Percentiles rank a stretch among this genome's conserved stretches.
These are phyloP conservation scores for Debaryomyces maramus DNA, from an alignment of 805 yeast species.

Conservation along the genomic window DNA sequence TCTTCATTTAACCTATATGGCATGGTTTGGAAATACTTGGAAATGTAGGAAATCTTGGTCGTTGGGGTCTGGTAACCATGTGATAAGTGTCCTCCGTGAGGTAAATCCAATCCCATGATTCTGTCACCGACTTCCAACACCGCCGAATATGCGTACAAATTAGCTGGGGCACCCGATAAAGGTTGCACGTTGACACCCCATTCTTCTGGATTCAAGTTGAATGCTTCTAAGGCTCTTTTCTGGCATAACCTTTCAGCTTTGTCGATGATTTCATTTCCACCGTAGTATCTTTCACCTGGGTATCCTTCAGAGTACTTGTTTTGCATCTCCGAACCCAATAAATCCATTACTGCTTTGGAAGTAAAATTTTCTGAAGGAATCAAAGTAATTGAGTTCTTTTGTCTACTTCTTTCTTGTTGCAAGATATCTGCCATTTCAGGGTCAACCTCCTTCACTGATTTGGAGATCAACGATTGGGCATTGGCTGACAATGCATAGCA, in stretches of 20 bases:
- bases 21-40: conserved; percentile 97
- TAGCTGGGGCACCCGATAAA: conserved; percentile 96
- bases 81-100: conserved; percentile 98
- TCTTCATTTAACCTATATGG: conserved; percentile 92
- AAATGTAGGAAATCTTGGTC: conserved; percentile 91
- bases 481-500: conserved; percentile 65
- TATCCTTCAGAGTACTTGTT: conserved; percentile 99
- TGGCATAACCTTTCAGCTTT: conserved; percentile 91
- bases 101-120: conserved; percentile 96
- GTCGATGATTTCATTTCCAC: conserved; percentile 97
- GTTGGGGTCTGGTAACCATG: conserved; percentile 97
- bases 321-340: conserved; percentile 96
- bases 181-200: conserved; percentile 99
- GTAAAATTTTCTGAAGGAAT: conserved; percentile 98
- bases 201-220: conserved; percentile 69
- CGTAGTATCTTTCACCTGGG: conserved; percentile 98
- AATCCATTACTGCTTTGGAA: conserved; percentile 92
- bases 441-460: conserved; percentile 63
- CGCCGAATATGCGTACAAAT: conserved; percentile 94
- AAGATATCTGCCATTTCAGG: conserved; percentile 77
- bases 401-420: conserved; percentile 83
- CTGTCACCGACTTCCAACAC: conserved; percentile 94
- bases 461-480: conserved; percentile 66
- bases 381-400: conserved; percentile 87
- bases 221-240: conserved; percentile 90